phyloP scores from a whole-genome alignment of 139 green algal genomes.

The Bryopsis sp. region DNA sequence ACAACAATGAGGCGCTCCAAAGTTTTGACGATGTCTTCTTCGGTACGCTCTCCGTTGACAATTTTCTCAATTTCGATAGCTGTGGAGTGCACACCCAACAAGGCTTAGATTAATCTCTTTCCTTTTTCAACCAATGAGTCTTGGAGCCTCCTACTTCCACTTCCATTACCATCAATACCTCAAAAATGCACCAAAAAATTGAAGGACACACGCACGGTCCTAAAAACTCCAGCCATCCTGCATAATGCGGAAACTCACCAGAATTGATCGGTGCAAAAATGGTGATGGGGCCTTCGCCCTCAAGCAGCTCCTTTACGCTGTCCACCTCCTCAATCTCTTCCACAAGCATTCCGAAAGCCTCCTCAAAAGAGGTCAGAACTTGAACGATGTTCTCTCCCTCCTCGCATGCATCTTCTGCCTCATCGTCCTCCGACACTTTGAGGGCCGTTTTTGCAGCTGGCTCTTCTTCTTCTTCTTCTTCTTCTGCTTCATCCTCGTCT shows the following conservation, averaged over 20 bases:
- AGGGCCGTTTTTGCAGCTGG: no score
- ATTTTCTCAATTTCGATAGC: background rate
- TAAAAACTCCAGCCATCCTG: no score
- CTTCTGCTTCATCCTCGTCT: no score
- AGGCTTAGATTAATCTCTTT: no score
- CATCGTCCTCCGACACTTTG: no score
- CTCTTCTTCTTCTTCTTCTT: no score
- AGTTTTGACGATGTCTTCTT: background rate
- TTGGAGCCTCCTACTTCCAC: no score
- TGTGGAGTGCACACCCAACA: no score
- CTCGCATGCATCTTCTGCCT: background rate
- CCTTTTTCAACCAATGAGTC: no score
- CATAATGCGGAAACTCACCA: background rate
- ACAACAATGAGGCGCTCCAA: background rate
- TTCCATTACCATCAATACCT: no score
- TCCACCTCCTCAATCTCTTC: background rate
- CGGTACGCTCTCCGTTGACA: background rate
- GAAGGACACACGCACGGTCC: no score
- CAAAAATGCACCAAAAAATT: no score
- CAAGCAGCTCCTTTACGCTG: background rate
- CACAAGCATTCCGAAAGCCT: background rate
- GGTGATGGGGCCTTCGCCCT: background rate
- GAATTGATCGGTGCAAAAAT: background rate
- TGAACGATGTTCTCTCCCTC: background rate
- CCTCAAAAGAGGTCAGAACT: background rate